Percentiles rank a stretch among this genome's conserved stretches.
phyloP scores from a whole-genome alignment of 352 stramenopile genomes.

The Pythium dissotocum region DNA sequence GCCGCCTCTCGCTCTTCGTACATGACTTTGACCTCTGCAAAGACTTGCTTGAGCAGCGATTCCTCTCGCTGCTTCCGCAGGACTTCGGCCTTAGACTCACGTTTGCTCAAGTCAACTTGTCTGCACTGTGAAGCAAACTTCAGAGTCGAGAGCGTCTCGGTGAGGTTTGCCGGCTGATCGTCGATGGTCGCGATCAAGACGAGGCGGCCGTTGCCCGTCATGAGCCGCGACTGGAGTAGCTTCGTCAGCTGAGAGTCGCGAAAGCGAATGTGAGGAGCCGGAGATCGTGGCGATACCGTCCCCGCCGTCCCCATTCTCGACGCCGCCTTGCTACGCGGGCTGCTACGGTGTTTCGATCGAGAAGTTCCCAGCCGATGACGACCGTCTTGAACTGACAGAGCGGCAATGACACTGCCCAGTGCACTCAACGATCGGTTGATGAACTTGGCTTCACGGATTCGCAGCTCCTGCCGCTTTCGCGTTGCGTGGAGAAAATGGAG shows the following conservation, averaged over 20 bases:
- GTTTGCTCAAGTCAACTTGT: constrained; percentile 47
- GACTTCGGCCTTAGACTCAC: constrained; percentile 7
- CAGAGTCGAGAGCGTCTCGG: constrained; percentile 69
- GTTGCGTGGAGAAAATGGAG: constrained; percentile 56
- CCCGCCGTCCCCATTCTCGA: background rate
- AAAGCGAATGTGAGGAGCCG: constrained; percentile 47
- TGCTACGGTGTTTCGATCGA: constrained; percentile 4
- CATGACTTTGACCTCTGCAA: constrained; percentile 49
- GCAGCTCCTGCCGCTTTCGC: constrained; percentile 51
- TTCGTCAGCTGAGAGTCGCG: constrained; percentile 80
- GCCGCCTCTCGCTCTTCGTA: constrained; percentile 54
- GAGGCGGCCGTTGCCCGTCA: constrained; percentile 43
- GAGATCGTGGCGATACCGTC: background rate
- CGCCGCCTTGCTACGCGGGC: background rate
- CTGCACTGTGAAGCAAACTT: constrained; percentile 77
- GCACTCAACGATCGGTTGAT: constrained; percentile 76
- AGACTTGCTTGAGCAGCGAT: constrained; percentile 44
- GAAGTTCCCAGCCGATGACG: background rate
- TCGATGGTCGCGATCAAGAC: constrained; percentile 71
- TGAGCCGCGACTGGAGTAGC: constrained; percentile 53
- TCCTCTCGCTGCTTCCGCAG: constrained; percentile 27
- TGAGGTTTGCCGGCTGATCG: constrained; percentile 48
- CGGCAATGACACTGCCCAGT: constrained; percentile 64
- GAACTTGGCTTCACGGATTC: constrained; percentile 77
- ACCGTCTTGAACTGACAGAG: constrained; percentile 34